Percentiles rank a stretch among this genome's conserved stretches.
phyloP scores from a whole-genome alignment of 495 filamentous ascomycete species.

The Melanomma pulvis-pyrius region DNA sequence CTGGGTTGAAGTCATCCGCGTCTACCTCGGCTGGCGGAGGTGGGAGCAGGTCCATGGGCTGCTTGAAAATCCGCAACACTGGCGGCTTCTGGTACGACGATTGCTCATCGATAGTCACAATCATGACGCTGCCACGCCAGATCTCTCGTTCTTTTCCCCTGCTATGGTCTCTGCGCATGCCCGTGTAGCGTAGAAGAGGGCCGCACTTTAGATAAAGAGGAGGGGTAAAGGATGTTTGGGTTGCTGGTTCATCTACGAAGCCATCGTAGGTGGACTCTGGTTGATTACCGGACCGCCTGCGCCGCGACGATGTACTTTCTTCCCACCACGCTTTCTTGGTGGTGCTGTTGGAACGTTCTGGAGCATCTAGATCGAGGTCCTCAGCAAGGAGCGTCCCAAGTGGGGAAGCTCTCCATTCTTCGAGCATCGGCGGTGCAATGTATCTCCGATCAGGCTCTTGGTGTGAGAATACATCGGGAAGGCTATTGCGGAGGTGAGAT shows the following conservation, averaged over 20 bases:
- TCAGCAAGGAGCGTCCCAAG: constrained; percentile 31
- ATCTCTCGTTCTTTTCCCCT: constrained; percentile 62
- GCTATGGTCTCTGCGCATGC: constrained; percentile 62
- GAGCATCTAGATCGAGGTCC: constrained; percentile 42
- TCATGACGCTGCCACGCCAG: constrained; percentile 93
- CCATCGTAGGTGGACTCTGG: constrained; percentile 40
- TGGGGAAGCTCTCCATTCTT: constrained; percentile 45
- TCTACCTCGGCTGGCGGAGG: constrained; percentile 74
- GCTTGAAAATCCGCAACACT: constrained; percentile 77
- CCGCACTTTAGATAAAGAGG: constrained; percentile 85
- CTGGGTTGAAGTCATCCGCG: constrained; percentile 68
- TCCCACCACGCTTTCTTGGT: constrained; percentile 45
- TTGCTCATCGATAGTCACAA: constrained; percentile 80
- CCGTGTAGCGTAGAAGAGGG: constrained; percentile 84
- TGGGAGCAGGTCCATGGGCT: constrained; percentile 80
- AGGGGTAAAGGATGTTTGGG: constrained; percentile 73
- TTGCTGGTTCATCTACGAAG: constrained; percentile 37
- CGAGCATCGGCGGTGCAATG: constrained; percentile 36
- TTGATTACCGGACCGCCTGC: constrained; percentile 20
- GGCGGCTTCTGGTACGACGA: constrained; percentile 82
- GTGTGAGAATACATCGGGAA: constrained; percentile 39
- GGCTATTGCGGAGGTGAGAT: constrained; percentile 30
- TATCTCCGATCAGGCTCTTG: constrained; percentile 38
- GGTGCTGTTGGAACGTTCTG: constrained; percentile 4
- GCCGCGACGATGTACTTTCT: constrained; percentile 27